phyloP scores from a whole-genome alignment of 129 eudicot genomes.

The Cynara cardunculus region DNA sequence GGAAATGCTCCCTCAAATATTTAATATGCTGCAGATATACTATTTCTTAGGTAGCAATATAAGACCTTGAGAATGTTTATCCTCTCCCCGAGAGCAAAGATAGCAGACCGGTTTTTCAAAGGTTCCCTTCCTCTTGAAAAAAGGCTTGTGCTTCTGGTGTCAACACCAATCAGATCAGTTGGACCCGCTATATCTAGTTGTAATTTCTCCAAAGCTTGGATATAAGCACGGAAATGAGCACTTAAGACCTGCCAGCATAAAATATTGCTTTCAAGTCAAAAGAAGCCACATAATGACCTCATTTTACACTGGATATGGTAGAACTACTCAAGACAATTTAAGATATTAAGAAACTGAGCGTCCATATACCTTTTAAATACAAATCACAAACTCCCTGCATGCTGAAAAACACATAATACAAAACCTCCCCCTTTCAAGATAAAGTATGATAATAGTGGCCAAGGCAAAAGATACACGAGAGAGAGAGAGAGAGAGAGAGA shows the following conservation, averaged over 20 bases:
- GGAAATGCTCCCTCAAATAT: background rate
- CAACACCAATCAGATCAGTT: slow-evolving; percentile 89
- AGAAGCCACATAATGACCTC: background rate
- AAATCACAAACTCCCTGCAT: too few species aligned
- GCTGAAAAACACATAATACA: too few species aligned
- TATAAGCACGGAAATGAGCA: slow-evolving; percentile 93
- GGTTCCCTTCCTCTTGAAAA: slow-evolving; percentile 95
- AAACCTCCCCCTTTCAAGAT: too few species aligned
- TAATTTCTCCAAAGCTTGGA: slow-evolving; percentile 87
- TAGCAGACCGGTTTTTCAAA: slow-evolving; percentile 92
- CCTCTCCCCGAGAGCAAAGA: slow-evolving; percentile 95
- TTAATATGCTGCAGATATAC: background rate
- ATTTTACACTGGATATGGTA: background rate
- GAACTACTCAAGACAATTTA: background rate
- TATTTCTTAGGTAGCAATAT: background rate
- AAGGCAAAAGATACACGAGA: too few species aligned
- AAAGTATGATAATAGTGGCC: too few species aligned
- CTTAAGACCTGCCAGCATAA: slow-evolving; percentile 73
- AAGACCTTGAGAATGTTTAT: slow-evolving; percentile 82
- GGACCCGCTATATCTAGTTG: slow-evolving; percentile 93
- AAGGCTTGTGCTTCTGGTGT: slow-evolving; percentile 81
- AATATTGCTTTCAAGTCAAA: background rate
- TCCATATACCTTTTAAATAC: background rate
- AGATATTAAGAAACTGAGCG: background rate
- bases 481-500: too few species aligned